Evolutionary conservation across 176 grass and related monocot genomes (phyloP).

Genomic region (Oryza rufipogon): DNA sequence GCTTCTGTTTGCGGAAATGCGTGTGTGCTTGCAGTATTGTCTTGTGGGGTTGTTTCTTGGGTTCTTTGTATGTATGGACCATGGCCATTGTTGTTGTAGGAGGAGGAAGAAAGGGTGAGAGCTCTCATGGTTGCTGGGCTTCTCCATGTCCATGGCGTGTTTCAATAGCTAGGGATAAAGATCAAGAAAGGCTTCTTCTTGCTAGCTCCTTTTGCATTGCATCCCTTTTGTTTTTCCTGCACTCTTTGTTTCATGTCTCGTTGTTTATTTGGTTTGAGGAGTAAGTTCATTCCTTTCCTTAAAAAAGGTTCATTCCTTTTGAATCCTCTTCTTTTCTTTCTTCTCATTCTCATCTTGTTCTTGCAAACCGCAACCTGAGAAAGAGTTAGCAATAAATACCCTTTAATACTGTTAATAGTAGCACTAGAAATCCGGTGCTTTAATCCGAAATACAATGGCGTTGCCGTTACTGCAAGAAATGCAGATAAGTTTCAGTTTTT

Average conservation of each 20-base stretch:
- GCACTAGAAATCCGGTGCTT: background rate
- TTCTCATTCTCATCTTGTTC: background rate
- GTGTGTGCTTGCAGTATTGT: background rate
- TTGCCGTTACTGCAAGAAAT: constrained; percentile 8
- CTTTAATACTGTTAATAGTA: background rate
- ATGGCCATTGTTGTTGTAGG: background rate
- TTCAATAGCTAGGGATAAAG: background rate
- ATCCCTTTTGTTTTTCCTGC: background rate
- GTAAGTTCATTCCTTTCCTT: background rate
- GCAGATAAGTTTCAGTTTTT: background rate
- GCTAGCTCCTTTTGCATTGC: constrained; percentile 15
- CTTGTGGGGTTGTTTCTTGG: background rate
- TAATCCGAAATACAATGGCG: background rate
- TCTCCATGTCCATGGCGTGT: background rate
- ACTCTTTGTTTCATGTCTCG: background rate
- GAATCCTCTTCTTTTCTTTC: background rate
- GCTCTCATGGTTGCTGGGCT: background rate
- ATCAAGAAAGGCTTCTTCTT: background rate
- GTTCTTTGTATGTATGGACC: background rate
- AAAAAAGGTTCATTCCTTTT: background rate
- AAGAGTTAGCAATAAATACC: background rate
- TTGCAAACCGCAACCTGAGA: background rate
- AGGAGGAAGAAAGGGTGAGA: background rate
- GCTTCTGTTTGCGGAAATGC: background rate
- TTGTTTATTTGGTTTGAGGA: background rate